phyloP scores from a whole-genome alignment of 2,329 filamentous ascomycete species.

The Clathrospora elynae region DNA sequence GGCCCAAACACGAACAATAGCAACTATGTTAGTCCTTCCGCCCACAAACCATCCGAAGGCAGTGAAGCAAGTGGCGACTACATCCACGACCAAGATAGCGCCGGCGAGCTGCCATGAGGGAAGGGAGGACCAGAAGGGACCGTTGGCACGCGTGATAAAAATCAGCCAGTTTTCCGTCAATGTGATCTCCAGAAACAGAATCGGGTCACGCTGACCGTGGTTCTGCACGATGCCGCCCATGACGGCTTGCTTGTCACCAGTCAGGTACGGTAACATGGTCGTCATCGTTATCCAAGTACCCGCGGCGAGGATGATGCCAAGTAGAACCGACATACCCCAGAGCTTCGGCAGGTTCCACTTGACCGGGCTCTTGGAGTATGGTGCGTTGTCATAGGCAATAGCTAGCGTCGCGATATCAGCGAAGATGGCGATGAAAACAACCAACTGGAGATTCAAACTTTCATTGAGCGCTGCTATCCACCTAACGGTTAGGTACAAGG shows the following conservation, averaged over 20 bases:
- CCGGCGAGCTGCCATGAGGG: constrained; percentile 83
- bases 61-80: constrained; percentile 83
- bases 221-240: constrained; percentile 88
- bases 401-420: constrained; percentile 90
- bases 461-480: constrained; percentile 90
- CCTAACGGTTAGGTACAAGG: too few species aligned
- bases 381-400: constrained; percentile 92
- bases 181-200: constrained; percentile 88
- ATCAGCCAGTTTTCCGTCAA: constrained; percentile 96
- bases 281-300: constrained; percentile 90
- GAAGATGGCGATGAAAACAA: constrained; percentile 95
- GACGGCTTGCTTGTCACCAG: constrained; percentile 55
- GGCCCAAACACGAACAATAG: constrained; percentile 87
- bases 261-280: constrained; percentile 69
- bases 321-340: constrained; percentile 87
- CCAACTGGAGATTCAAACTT: constrained; percentile 81
- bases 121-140: constrained; percentile 87
- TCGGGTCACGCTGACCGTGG: constrained; percentile 78
- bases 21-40: constrained; percentile 74
- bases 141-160: constrained; percentile 92
- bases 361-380: constrained; percentile 82
- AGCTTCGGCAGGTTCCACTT: constrained; percentile 96
- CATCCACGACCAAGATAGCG: constrained; percentile 80
- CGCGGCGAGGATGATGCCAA: constrained; percentile 78
- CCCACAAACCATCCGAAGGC: constrained; percentile 82